phyloP scores from a whole-genome alignment of 1,284 basidiomycete genomes.

The Microbotryum lychnidis-dioicae region DNA sequence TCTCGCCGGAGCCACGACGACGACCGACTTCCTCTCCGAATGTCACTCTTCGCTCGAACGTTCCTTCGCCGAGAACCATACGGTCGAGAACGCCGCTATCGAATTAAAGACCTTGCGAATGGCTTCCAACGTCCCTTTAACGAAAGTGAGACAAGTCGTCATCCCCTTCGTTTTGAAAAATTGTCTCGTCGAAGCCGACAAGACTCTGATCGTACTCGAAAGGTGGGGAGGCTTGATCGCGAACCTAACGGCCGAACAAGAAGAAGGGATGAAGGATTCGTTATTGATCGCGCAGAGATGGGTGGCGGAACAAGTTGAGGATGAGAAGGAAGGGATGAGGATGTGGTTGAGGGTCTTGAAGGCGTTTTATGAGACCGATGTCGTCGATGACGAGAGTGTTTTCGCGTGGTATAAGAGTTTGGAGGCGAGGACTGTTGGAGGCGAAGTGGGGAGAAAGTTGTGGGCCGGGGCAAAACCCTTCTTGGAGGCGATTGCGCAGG shows the following conservation, averaged over 20 bases:
- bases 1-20: slow-evolving; percentile 20
- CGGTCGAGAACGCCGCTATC: slow-evolving; percentile 81
- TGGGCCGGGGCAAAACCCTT: slow-evolving; percentile 41
- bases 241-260: slow-evolving; percentile 25
- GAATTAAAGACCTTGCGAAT: slow-evolving; percentile 89
- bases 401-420: slow-evolving; percentile 40
- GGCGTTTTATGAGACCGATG: slow-evolving; percentile 43
- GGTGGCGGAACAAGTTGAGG: slow-evolving; percentile 29
- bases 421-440: slow-evolving; percentile 29
- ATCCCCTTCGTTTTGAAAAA: slow-evolving; percentile 10
- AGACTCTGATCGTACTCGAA: slow-evolving; percentile 22
- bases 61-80: slow-evolving; percentile 82
- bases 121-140: slow-evolving; percentile 79
- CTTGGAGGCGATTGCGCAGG: slow-evolving; percentile 41
- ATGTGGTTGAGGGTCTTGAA: slow-evolving; percentile 42
- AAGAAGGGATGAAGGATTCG: neutral
- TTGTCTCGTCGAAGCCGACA: neutral
- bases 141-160: slow-evolving; percentile 37
- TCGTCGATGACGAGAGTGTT: slow-evolving; percentile 43
- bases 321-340: slow-evolving; percentile 15
- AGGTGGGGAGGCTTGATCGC: slow-evolving; percentile 42
- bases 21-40: slow-evolving; percentile 63
- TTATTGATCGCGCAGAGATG: slow-evolving; percentile 11
- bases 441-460: slow-evolving; percentile 37
- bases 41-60: slow-evolving; percentile 73